Evolutionary conservation across 1,284 basidiomycete genomes (phyloP).

Genomic region (Hemileia vastatrix): DNA sequence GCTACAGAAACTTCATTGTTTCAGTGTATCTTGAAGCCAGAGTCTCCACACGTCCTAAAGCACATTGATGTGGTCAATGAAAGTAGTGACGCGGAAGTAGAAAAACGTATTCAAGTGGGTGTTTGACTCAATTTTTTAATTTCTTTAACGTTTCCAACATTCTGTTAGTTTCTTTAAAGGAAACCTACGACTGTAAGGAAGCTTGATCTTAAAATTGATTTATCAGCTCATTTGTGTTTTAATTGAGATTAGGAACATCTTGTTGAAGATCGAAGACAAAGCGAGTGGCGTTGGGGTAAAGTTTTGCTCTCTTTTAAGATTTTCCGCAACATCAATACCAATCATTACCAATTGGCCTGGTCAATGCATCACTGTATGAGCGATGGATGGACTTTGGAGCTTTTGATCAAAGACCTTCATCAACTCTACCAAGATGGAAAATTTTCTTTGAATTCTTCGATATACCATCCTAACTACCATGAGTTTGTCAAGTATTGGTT

Average conservation of each 20-base stretch:
- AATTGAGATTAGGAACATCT: slow-evolving; percentile 25
- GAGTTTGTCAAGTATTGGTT: slow-evolving; percentile 29
- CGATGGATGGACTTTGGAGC: slow-evolving; percentile 35
- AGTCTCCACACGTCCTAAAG: slow-evolving; percentile 22
- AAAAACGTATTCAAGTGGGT: neutral
- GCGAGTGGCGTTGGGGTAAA: slow-evolving; percentile 28
- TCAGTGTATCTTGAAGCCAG: slow-evolving; percentile 25
- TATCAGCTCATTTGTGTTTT: neutral
- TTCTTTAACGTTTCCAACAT: neutral
- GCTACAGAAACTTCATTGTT: slow-evolving; percentile 5
- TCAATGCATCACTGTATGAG: slow-evolving; percentile 34
- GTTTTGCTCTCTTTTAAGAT: slow-evolving; percentile 27
- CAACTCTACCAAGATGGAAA: slow-evolving; percentile 24
- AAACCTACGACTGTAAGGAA: too few species aligned
- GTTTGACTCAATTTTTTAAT: neutral
- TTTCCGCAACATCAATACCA: slow-evolving; percentile 10
- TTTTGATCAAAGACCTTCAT: slow-evolving; percentile 30
- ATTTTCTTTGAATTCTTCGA: neutral
- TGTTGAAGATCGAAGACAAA: slow-evolving; percentile 19
- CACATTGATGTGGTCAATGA: neutral
- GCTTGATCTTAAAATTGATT: too few species aligned
- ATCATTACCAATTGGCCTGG: slow-evolving; percentile 27
- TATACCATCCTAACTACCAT: neutral
- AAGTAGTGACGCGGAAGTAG: neutral
- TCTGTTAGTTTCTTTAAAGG: too few species aligned